Percentiles rank a stretch among this genome's conserved stretches.
These are phyloP conservation scores for Sergeia podlipaevii DNA, from an alignment of 208 protist species.

Conservation along the genomic window DNA sequence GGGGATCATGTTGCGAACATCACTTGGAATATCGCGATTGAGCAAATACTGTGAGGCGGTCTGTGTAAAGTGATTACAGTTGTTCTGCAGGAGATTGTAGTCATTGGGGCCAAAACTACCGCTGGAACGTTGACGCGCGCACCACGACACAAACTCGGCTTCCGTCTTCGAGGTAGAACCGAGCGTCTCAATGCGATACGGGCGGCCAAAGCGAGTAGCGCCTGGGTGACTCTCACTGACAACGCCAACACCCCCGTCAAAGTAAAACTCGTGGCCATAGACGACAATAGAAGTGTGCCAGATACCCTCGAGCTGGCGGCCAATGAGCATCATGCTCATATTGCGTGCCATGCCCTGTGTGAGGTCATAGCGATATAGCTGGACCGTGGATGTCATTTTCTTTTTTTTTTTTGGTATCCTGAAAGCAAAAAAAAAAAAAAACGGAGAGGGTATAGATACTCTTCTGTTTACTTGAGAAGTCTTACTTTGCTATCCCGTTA, in stretches of 20 bases:
- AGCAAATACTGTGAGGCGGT: slow-evolving; percentile 73
- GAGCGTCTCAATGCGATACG: slow-evolving; percentile 49
- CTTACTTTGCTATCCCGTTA: too few relatives aligned
- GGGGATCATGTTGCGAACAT: slow-evolving; percentile 77
- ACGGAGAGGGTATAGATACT: slow-evolving; percentile 6
- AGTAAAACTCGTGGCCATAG: slow-evolving; percentile 91
- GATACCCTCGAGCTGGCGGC: slow-evolving; percentile 88
- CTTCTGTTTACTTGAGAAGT: too few relatives aligned
- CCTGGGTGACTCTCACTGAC: slow-evolving; percentile 36
- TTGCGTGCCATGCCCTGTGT: slow-evolving; percentile 80
- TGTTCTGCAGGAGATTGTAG: slow-evolving; percentile 88
- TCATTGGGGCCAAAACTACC: slow-evolving; percentile 64
- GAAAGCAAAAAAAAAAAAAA: slow-evolving; percentile 1
- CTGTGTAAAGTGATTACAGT: slow-evolving; percentile 95
- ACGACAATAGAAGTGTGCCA: slow-evolving; percentile 94
- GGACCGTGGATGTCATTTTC: slow-evolving; percentile 30
- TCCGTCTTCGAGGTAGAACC: slow-evolving; percentile 55
- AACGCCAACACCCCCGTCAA: slow-evolving; percentile 86
- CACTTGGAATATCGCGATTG: slow-evolving; percentile 40
- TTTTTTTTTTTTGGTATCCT: background rate
- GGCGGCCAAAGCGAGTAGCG: slow-evolving; percentile 78
- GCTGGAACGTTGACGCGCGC: background rate
- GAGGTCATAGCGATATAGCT: slow-evolving; percentile 94
- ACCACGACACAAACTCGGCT: slow-evolving; percentile 59
- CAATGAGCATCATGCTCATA: slow-evolving; percentile 73